phyloP scores from a whole-genome alignment of 2,329 filamentous ascomycete genomes.

The Dactylonectria macrodidyma region DNA sequence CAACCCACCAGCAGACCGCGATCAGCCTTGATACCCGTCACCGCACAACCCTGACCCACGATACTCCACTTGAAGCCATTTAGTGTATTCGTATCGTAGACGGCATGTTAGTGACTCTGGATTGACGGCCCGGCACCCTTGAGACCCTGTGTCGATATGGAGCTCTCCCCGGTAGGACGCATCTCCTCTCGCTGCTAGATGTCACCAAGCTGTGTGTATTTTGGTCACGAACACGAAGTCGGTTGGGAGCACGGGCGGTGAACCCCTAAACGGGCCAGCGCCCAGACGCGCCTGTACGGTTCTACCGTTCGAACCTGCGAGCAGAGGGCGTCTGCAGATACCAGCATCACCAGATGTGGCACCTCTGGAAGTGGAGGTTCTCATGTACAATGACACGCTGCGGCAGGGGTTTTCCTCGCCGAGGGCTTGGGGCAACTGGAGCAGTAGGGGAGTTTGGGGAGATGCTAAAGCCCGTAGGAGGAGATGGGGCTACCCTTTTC shows the following conservation, averaged over 20 bases:
- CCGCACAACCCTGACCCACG: not conserved
- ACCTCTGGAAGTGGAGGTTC: conserved; percentile 3
- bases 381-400: conserved; percentile 1
- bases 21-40: not conserved
- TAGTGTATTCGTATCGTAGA: not conserved
- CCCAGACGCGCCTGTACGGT: not conserved
- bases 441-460: no score
- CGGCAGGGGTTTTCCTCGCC: not conserved
- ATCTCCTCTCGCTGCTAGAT: not conserved
- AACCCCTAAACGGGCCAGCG: conserved; percentile 1
- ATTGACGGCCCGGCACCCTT: conserved; percentile 2
- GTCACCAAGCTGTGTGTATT: not conserved
- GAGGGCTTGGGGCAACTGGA: no score
- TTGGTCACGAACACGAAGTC: not conserved
- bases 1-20: not conserved
- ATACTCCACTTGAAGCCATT: conserved; percentile 5
- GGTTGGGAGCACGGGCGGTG: not conserved
- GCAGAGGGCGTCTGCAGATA: not conserved
- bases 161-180: not conserved
- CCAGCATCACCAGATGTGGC: conserved; percentile 4
- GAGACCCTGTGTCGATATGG: not conserved
- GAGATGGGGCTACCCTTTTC: no score
- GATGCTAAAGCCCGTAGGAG: no score
- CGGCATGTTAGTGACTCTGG: not conserved
- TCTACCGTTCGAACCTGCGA: not conserved